Evolutionary conservation across 1,139 yeast species (phyloP).

Genomic region (Yamadazyma sp.): DNA sequence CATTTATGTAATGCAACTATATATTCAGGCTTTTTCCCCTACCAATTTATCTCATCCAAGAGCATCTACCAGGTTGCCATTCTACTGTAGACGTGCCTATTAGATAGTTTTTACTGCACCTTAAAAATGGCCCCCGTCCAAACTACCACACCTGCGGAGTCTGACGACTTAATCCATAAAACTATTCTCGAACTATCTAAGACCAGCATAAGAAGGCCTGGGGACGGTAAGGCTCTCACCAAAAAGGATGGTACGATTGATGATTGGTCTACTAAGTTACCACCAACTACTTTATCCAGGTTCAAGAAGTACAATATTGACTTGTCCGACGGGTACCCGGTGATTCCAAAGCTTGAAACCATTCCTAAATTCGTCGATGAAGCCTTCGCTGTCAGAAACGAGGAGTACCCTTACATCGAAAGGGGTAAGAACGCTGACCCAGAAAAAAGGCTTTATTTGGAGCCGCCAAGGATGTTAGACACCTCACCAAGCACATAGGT

Average conservation of each 20-base stretch:
- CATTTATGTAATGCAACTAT: not conserved
- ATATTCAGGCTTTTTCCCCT: too few relatives aligned
- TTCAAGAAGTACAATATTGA: conserved; percentile 31
- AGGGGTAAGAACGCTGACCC: conserved; percentile 53
- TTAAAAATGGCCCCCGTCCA: conserved; percentile 16
- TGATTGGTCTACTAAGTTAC: conserved; percentile 19
- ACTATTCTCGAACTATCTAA: conserved; percentile 6
- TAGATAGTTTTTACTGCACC: too few relatives aligned
- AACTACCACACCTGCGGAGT: conserved; percentile 2
- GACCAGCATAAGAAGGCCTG: conserved; percentile 2
- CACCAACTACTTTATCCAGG: conserved; percentile 21
- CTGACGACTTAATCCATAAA: conserved; percentile 4
- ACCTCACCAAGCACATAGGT: conserved; percentile 51
- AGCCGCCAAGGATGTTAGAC: conserved; percentile 50
- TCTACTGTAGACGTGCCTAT: too few relatives aligned
- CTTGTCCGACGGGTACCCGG: conserved; percentile 34
- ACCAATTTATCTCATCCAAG: too few relatives aligned
- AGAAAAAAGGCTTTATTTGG: conserved; percentile 51
- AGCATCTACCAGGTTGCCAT: not conserved
- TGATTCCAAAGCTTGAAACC: conserved; percentile 22
- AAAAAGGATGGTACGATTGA: conserved; percentile 5
- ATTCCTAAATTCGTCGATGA: conserved; percentile 55
- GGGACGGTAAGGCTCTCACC: not conserved
- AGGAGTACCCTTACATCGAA: conserved; percentile 42
- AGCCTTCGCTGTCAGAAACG: conserved; percentile 43